These are phyloP conservation scores for Linum tenue DNA, from an alignment of 345 rosid species.

Conservation along the genomic window DNA sequence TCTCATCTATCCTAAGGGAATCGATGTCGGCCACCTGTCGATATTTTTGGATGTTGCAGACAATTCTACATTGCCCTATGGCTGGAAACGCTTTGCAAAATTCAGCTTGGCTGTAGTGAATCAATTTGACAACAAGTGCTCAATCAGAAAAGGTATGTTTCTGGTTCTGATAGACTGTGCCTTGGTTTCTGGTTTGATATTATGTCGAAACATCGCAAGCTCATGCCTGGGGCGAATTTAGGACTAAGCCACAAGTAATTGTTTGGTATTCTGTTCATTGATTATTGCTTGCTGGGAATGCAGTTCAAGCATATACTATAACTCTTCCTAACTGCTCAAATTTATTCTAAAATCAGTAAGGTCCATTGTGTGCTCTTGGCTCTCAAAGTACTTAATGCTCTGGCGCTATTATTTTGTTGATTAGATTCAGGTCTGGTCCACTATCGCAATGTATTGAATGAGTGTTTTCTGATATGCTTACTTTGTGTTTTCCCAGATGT, in stretches of 20 bases:
- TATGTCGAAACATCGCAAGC: too few relatives aligned
- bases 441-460: too few relatives aligned
- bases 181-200: neutral
- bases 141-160: slow-evolving; percentile 1
- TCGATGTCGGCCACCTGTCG: slow-evolving; percentile 12
- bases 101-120: slow-evolving; percentile 19
- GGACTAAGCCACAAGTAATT: too few relatives aligned
- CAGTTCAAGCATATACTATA: too few relatives aligned
- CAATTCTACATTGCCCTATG: slow-evolving; percentile 14
- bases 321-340: too few relatives aligned
- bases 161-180: neutral
- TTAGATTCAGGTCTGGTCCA: neutral
- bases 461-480: too few relatives aligned
- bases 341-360: too few relatives aligned
- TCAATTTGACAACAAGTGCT: slow-evolving; percentile 7
- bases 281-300: too few relatives aligned
- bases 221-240: too few relatives aligned
- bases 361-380: too few relatives aligned
- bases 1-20: slow-evolving; percentile 22
- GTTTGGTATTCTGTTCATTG: too few relatives aligned
- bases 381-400: neutral
- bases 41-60: slow-evolving; percentile 21
- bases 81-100: slow-evolving; percentile 21
- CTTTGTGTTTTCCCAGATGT: slow-evolving; percentile 43
- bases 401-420: neutral